A percentile compares a stretch with the other conserved stretches of the same genome.
phyloP scores from a whole-genome alignment of 805 yeast species.

The Lachancea fermentati region DNA sequence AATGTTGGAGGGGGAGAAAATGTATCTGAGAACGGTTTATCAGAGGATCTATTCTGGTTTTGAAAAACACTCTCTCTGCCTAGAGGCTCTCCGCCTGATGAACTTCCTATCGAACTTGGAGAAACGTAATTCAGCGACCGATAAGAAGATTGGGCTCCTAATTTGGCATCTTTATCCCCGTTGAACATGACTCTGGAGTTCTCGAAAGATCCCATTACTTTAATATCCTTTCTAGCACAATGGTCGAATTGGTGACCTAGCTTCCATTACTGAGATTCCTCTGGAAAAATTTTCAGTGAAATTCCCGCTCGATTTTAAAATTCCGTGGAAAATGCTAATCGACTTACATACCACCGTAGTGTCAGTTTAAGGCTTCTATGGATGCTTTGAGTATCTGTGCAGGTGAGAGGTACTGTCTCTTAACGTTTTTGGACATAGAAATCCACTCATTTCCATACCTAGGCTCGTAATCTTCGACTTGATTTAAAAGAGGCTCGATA shows the following conservation, averaged over 20 bases:
- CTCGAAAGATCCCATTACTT: neutral
- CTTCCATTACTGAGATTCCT: conserved; percentile 17
- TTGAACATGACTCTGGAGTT: conserved; percentile 3
- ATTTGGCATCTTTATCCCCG: conserved; percentile 1
- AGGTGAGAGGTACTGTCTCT: conserved; percentile 38
- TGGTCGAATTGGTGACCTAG: neutral
- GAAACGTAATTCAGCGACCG: neutral
- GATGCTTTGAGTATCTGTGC: conserved; percentile 35
- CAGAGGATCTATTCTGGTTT: neutral
- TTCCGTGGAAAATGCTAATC: neutral
- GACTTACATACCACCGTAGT: neutral
- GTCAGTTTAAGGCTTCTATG: neutral
- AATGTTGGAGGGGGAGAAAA: neutral
- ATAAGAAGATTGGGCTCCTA: neutral
- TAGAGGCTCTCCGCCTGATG: neutral
- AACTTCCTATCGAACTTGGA: conserved; percentile 1
- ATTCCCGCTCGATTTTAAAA: conserved; percentile 2
- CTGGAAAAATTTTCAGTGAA: conserved; percentile 16
- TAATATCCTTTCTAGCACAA: neutral
- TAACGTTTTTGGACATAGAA: conserved; percentile 41
- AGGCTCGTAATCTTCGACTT: conserved; percentile 46
- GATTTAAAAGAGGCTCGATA: conserved; percentile 30
- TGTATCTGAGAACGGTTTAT: neutral
- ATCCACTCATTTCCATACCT: conserved; percentile 62
- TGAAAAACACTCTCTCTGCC: neutral